Evolutionary conservation across 108 stramenopile species (phyloP).

Genomic region (Cyclotella kingstonii): DNA sequence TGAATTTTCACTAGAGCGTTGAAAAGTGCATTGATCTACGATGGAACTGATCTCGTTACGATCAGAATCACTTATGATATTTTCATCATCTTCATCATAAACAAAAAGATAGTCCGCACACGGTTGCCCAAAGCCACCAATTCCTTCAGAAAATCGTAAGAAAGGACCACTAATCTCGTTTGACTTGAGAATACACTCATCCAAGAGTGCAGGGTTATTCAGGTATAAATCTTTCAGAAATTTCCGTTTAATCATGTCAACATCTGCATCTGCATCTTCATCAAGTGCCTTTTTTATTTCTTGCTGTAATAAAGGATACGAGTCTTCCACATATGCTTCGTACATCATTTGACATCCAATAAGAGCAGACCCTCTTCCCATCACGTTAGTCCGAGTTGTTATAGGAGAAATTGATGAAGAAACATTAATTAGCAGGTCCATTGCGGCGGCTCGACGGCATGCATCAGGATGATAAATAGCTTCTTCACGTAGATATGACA

Average conservation of each 20-base stretch:
- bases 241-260: conserved; percentile 10
- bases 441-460: conserved; percentile 1
- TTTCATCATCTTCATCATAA: conserved; percentile 43
- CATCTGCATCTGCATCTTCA: conserved; percentile 8
- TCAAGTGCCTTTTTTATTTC: not conserved
- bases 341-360: conserved; percentile 46
- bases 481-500: conserved; percentile 11
- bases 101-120: conserved; percentile 43
- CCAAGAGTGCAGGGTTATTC: conserved; percentile 15
- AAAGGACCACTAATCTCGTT: conserved; percentile 24
- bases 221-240: conserved; percentile 34
- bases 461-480: conserved; percentile 8
- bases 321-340: conserved; percentile 39
- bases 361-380: conserved; percentile 18
- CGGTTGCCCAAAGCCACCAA: conserved; percentile 28
- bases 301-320: conserved; percentile 23
- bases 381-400: not conserved
- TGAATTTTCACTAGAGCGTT: not conserved
- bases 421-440: conserved; percentile 28
- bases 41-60: not conserved
- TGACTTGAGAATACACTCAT: conserved; percentile 26
- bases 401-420: not conserved
- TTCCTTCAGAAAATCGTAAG: conserved; percentile 12
- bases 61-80: conserved; percentile 23
- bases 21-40: conserved; percentile 10